Base-by-base conservation (phyloP, 257 asterid species). In the Anisodus tanguticus region DNA sequence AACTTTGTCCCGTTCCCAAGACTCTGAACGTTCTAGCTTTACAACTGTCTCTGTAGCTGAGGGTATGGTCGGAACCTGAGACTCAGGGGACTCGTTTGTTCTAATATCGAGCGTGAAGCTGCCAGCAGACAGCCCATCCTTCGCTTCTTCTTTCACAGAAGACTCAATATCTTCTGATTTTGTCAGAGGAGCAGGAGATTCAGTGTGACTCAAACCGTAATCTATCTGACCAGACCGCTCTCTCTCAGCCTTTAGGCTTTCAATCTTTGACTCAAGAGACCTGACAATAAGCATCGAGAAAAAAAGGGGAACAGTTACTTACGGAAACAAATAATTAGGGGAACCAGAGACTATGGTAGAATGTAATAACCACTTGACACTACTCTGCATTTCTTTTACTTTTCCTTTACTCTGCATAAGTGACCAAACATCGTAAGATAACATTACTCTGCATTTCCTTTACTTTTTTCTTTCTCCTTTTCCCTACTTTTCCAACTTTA, bases 231-330 rank as follows among this genome's bases (percentile, higher is more conserved):
- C 86, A 3, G 82, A 89, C 37, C 72, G 87, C 35, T 66, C 89
- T 71, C 84, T 90, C 87, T 90, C 90, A 54, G 92, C 89, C 88
- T 89, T 91, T 81, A 96, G 85, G 47, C 86, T 80, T 85, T 88
- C 88, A 12, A 96, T 93, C 87, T 93, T 92, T 11, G 91, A 89
- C 91, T 92, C 92, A 9, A 96, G 98, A 57, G 95, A 92, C 88
- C 99, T 95, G 91, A 13, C 78, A 77, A 53, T 53, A 11, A 76
- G 45, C 45, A 12, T 74, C n/a, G 45, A 74, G 12, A 22, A 9
- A 49, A 31, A 9, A 2, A 47, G 35, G 35, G 35, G 35, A 31
- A 31, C 35, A 66, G 62, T 63, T 82, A 57, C 57, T 35, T 9
- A 19, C 17, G 55, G 37, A 70, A 41, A 41, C 45, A 31, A 31